Base-by-base conservation (phyloP, 2,329 filamentous ascomycete species). In the Pseudogymnoascus verrucosus region DNA sequence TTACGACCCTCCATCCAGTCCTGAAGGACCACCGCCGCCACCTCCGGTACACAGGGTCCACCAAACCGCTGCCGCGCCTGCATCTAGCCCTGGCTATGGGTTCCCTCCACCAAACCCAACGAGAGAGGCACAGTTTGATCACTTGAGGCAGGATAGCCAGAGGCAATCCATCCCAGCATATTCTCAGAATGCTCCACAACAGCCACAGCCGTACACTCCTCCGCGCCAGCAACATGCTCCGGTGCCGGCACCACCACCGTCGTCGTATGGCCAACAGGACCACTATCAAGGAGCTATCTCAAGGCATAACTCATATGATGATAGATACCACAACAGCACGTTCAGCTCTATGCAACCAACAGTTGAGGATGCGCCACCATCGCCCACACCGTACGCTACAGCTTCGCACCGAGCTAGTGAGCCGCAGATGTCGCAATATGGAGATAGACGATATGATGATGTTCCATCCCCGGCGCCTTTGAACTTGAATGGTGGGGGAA, bases 261-360 rank as follows among this genome's bases (percentile, higher is more conserved):
- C 54, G 14, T 31, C 28, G 34, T 59, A 59, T 11, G 68, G 64
- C 60, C 63, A 65, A 0, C 71, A 71, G 28, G 68, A 71, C 44
- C 66, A 67, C 28, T 67, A 67, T 40, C 69, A 66, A 37, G 68
- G 51, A 54, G 67, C 69, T 2, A 26, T n/a, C 19, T 59, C 74
- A 70, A 62, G 70, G 47, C 69, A 75, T 68, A 67, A 74, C 63
- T 68, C 71, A n/a, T 74, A 70, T 59, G 71, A 74, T 61, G 67
- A 71, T n/a, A 67, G 68, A 42, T 76, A 75, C 62, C 74, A 75
- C 62, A 68, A 70, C 14, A 71, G 16, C 39, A 42, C 76, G 63
- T 76, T 78, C 66, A 75, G 74, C 10, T 74, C 76, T 5, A 79
- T 80, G 78, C 78, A 80, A 64, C 76, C 78, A 7, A 76, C 76